A percentile compares a stretch with the other conserved stretches of the same genome.
Evolutionary conservation across 352 stramenopile genomes (phyloP).

Genomic region (Globisporangium mamillatum): DNA sequence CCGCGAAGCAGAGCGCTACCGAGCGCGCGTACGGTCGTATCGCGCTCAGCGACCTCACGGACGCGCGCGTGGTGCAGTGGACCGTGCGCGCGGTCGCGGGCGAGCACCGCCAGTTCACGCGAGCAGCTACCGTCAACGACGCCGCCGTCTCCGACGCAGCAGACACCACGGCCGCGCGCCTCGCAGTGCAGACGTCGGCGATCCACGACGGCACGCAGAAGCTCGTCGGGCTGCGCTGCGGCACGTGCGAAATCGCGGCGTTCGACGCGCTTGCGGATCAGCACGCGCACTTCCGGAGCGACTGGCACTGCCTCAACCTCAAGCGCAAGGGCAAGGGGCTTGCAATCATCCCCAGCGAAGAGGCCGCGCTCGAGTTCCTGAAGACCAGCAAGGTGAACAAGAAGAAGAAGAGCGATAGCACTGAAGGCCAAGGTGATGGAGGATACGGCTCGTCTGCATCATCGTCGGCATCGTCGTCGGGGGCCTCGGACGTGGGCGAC

Average conservation of each 20-base stretch:
- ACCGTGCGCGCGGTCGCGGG: slow-evolving; percentile 58
- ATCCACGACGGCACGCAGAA: slow-evolving; percentile 36
- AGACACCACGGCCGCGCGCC: slow-evolving; percentile 13
- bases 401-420: slow-evolving; percentile 19
- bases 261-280: slow-evolving; percentile 82
- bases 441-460: slow-evolving; percentile 27
- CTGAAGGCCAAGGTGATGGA: slow-evolving; percentile 7
- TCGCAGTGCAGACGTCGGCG: slow-evolving; percentile 30
- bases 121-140: slow-evolving; percentile 1
- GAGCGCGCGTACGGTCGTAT: slow-evolving; percentile 63
- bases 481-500: slow-evolving; percentile 39
- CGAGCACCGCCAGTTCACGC: slow-evolving; percentile 45
- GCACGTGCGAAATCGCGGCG: slow-evolving; percentile 58
- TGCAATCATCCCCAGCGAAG: slow-evolving; percentile 35
- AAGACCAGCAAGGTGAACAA: slow-evolving; percentile 20
- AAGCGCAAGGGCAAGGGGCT: slow-evolving; percentile 68
- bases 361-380: slow-evolving; percentile 28
- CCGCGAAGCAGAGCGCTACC: not conserved
- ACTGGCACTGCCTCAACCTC: slow-evolving; percentile 79
- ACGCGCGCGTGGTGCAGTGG: slow-evolving; percentile 45
- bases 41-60: slow-evolving; percentile 54
- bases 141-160: slow-evolving; percentile 11
- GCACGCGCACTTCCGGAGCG: slow-evolving; percentile 82
- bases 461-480: slow-evolving; percentile 43
- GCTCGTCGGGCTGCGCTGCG: slow-evolving; percentile 60